These are phyloP conservation scores for Colletotrichum tanaceti DNA, from an alignment of 2,329 filamentous ascomycete species.

Conservation along the genomic window DNA sequence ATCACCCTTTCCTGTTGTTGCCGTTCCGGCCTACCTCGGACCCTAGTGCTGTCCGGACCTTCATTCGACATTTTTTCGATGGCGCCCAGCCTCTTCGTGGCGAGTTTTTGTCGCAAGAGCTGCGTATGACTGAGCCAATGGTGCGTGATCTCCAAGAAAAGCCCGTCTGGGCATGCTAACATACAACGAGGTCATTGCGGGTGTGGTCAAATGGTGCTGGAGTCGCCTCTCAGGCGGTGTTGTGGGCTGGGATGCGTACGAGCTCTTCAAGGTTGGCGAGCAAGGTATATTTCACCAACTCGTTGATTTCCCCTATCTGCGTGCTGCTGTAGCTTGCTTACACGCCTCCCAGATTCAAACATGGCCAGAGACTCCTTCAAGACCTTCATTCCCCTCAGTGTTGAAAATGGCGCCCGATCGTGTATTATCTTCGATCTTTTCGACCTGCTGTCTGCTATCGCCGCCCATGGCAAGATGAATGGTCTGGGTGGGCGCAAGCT, in stretches of 20 bases:
- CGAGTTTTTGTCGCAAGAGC: slow-evolving; percentile 81
- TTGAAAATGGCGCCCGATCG: slow-evolving; percentile 85
- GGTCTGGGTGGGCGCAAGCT: slow-evolving; percentile 93
- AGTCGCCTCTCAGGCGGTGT: slow-evolving; percentile 89
- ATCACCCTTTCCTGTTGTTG: slow-evolving; percentile 91
- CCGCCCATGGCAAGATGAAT: slow-evolving; percentile 92
- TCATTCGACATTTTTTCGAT: slow-evolving; percentile 93
- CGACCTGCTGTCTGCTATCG: slow-evolving; percentile 88
- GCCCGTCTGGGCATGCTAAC: slow-evolving; percentile 31
- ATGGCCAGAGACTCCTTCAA: slow-evolving; percentile 94
- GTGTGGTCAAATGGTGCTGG: slow-evolving; percentile 99
- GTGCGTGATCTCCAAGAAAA: slow-evolving; percentile 61
- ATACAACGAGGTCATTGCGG: slow-evolving; percentile 80
- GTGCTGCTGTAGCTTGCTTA: slow-evolving; percentile 25
- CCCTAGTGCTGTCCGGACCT: slow-evolving; percentile 89
- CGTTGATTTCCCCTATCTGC: slow-evolving; percentile 8
- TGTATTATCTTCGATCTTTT: slow-evolving; percentile 97
- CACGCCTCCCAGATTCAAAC: slow-evolving; percentile 76
- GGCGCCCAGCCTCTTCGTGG: slow-evolving; percentile 73
- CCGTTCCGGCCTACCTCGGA: slow-evolving; percentile 95
- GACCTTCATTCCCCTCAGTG: slow-evolving; percentile 94
- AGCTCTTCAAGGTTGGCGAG: slow-evolving; percentile 94
- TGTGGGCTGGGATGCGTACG: slow-evolving; percentile 97
- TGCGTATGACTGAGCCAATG: slow-evolving; percentile 94
- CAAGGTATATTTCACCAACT: slow-evolving; percentile 69